Percentiles rank a stretch among this genome's conserved stretches.
Evolutionary conservation across 2,329 filamentous ascomycete genomes (phyloP).

Genomic region (Colletotrichum destructivum): DNA sequence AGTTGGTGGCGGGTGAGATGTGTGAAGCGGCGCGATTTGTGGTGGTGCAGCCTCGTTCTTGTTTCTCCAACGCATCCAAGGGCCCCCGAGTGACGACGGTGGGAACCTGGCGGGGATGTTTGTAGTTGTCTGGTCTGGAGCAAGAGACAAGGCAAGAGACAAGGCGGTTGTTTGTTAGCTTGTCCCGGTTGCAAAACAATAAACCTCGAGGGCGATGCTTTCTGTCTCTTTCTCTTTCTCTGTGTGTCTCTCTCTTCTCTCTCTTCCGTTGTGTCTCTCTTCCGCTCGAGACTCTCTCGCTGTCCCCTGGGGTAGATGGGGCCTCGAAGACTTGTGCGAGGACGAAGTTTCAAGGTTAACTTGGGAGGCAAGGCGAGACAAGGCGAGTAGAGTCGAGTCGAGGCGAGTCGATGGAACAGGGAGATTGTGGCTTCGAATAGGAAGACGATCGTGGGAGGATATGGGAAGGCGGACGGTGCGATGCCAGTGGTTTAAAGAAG

Average conservation of each 20-base stretch:
- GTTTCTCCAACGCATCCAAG: slow-evolving; percentile 29
- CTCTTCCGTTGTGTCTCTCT: not conserved
- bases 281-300: not conserved
- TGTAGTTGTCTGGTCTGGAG: not conserved
- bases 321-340: slow-evolving; percentile 27
- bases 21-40: slow-evolving; percentile 24
- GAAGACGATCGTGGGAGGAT: slow-evolving; percentile 31
- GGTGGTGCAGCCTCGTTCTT: slow-evolving; percentile 39
- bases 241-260: not conserved
- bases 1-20: not conserved
- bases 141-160: not conserved
- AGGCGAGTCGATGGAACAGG: slow-evolving; percentile 36
- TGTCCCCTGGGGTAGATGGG: not conserved
- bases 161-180: slow-evolving; percentile 24
- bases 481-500: slow-evolving; percentile 42
- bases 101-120: slow-evolving; percentile 28
- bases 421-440: slow-evolving; percentile 41
- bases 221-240: slow-evolving; percentile 2
- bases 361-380: slow-evolving; percentile 28
- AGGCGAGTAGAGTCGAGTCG: slow-evolving; percentile 26
- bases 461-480: slow-evolving; percentile 34
- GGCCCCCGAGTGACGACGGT: slow-evolving; percentile 29
- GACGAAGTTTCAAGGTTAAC: slow-evolving; percentile 26
- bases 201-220: not conserved
- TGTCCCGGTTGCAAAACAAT: slow-evolving; percentile 28